Evolutionary conservation across 306 rosid species (phyloP).

Genomic region (Cucurbita ficifolia): DNA sequence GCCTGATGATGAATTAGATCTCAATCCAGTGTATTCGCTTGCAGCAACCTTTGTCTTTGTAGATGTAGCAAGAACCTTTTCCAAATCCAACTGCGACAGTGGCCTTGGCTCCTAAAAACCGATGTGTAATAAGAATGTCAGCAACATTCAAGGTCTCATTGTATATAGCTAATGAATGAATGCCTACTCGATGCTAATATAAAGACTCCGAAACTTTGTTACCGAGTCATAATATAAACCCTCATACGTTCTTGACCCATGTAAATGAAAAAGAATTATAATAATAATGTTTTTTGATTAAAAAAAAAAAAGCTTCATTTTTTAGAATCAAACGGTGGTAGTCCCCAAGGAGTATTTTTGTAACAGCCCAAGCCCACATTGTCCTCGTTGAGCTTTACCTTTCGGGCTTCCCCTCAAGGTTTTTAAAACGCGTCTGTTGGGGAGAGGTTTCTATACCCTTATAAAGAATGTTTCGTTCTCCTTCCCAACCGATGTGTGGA

Average conservation of each 20-base stretch:
- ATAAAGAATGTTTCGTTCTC: no score
- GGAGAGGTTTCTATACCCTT: no score
- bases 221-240: neutral
- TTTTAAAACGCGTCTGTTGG: no score
- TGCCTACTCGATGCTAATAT: neutral
- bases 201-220: neutral
- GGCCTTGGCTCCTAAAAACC: constrained; percentile 54
- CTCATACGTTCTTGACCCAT: neutral
- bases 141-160: constrained; percentile 11
- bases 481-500: no score
- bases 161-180: neutral
- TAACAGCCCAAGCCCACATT: no score
- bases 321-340: neutral
- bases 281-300: neutral
- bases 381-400: no score
- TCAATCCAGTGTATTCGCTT: constrained; percentile 48
- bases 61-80: constrained; percentile 48
- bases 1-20: constrained; percentile 20
- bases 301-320: neutral
- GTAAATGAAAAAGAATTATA: neutral
- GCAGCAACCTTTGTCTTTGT: constrained; percentile 76
- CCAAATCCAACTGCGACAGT: constrained; percentile 53
- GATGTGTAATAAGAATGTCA: neutral
- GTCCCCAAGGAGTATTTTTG: neutral
- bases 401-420: no score